Conservation (phyloP, 345 rosid genomes). For the Eucalyptus globulus region DNA sequence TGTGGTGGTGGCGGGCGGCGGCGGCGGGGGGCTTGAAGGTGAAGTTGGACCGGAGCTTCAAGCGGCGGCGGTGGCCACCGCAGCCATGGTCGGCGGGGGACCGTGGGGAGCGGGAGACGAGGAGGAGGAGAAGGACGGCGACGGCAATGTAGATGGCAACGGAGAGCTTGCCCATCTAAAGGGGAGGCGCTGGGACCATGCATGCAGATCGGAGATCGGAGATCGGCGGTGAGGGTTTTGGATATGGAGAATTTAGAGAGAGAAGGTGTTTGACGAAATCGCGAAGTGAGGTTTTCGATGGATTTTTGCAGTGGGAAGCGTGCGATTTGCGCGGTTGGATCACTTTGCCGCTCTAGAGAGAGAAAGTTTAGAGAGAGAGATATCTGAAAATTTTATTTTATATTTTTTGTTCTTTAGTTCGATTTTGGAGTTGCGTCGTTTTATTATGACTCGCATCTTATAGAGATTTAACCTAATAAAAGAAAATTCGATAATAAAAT, state of each 20-base stretch:
- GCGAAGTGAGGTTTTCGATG: neutral
- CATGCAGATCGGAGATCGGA: neutral
- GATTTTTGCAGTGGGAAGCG: neutral
- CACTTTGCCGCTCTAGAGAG: neutral
- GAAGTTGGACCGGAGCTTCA: constrained; percentile 45
- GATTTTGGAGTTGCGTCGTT: neutral
- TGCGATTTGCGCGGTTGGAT: neutral
- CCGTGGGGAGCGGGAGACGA: constrained; percentile 39
- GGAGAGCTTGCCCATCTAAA: constrained; percentile 27
- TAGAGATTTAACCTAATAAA: neutral
- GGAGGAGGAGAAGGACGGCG: constrained; percentile 34
- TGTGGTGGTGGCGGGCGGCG: constrained; percentile 1
- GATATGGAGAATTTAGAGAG: neutral
- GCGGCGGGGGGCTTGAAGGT: constrained; percentile 15
- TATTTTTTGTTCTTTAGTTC: neutral
- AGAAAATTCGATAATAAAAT: neutral
- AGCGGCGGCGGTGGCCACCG: constrained; percentile 28
- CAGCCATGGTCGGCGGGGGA: constrained; percentile 13
- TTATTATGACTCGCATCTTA: neutral
- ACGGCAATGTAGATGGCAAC: constrained; percentile 27
- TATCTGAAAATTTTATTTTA: neutral
- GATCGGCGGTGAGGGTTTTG: neutral
- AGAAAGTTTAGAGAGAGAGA: neutral
- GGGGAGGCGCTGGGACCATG: neutral
- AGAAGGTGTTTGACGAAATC: neutral